Percentiles rank a stretch among this genome's conserved stretches.
phyloP scores from a whole-genome alignment of 768 basidiomycete genomes.

The Pisolithus marmoratus region DNA sequence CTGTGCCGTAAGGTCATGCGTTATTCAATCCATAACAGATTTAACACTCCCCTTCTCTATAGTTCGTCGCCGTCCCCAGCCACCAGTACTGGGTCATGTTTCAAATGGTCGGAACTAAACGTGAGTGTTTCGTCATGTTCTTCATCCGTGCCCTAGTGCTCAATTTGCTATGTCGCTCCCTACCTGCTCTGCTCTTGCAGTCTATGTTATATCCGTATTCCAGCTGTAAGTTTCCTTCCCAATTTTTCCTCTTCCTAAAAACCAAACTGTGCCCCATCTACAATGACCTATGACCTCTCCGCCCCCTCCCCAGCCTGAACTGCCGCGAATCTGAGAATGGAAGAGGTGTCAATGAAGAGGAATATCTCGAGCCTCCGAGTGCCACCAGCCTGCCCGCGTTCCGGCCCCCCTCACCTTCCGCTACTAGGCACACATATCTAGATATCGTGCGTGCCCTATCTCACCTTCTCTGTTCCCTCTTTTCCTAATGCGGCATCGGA shows the following conservation, averaged over 20 bases:
- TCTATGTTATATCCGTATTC: conserved; percentile 24
- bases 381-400: not conserved
- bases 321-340: conserved; percentile 14
- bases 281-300: no score
- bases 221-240: conserved; percentile 14
- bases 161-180: no score
- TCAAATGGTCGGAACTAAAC: conserved; percentile 22
- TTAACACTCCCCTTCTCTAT: not conserved
- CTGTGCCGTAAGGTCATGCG: conserved; percentile 11
- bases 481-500: no score
- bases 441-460: no score
- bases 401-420: no score
- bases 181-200: conserved; percentile 6
- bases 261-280: no score
- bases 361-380: conserved; percentile 7
- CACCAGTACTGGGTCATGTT: conserved; percentile 20
- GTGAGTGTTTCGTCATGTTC: conserved; percentile 5
- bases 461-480: no score
- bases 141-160: not conserved
- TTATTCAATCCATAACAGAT: not conserved
- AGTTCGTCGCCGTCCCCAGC: conserved; percentile 22
- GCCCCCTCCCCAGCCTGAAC: conserved; percentile 17
- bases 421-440: no score
- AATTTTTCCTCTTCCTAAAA: not conserved
- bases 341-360: conserved; percentile 22